phyloP scores from a whole-genome alignment of 495 filamentous ascomycete species.

The Penicillium desertorum region DNA sequence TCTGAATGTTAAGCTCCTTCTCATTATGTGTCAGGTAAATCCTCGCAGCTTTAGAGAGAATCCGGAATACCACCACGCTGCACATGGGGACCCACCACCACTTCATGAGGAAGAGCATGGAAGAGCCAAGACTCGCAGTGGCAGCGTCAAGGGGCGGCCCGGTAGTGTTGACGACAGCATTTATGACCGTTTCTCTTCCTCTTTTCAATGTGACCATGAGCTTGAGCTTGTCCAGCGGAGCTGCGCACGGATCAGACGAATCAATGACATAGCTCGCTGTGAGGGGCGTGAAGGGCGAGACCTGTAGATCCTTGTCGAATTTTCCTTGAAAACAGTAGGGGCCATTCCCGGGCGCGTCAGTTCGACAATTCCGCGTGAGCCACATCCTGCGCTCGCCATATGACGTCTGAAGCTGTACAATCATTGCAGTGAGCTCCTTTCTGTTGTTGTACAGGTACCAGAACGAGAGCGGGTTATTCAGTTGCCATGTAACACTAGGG shows the following conservation, averaged over 20 bases:
- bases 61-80: conserved; percentile 6
- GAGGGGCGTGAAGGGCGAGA: conserved; percentile 7
- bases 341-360: not conserved
- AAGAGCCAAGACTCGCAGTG: conserved; percentile 1
- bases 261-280: conserved; percentile 9
- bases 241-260: conserved; percentile 12
- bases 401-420: conserved; percentile 12
- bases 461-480: conserved; percentile 15
- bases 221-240: conserved; percentile 6
- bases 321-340: conserved; percentile 6
- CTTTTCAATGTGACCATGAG: conserved; percentile 10
- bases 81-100: conserved; percentile 11
- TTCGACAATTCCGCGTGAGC: conserved; percentile 6
- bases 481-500: conserved; percentile 10
- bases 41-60: conserved; percentile 10
- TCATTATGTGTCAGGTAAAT: conserved; percentile 8
- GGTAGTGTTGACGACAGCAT: conserved; percentile 9
- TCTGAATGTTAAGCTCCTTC: conserved; percentile 9
- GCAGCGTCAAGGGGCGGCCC: conserved; percentile 4
- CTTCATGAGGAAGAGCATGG: conserved; percentile 5
- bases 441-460: conserved; percentile 9
- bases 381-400: conserved; percentile 12
- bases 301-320: conserved; percentile 11
- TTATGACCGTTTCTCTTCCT: conserved; percentile 5
- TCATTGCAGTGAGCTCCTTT: conserved; percentile 8